Evolutionary conservation across 805 yeast genomes (phyloP), one percentile per base, ranked within the genome.

Genomic region (Starmerella vaccinii): DNA sequence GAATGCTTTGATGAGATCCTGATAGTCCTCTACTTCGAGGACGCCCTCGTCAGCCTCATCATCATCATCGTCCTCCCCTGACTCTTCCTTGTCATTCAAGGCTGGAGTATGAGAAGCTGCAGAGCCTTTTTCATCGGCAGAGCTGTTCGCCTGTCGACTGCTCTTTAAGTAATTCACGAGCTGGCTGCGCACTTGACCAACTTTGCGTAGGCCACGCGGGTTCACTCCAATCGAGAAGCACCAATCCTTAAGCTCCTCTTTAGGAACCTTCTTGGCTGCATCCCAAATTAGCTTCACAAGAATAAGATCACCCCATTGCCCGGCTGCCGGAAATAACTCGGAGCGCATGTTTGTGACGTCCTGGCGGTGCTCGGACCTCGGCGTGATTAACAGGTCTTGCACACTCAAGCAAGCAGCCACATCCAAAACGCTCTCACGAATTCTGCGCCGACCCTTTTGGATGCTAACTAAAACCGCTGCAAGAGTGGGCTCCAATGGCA

Each of bases 351-450:
- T 86, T 66, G 85, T 86, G 19, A 90, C 77, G 52, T 84, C 95
- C 59, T 92, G 96, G 54, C 97, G 72, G 48, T 73, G 69, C 49
- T 88, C 95, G 1, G 83, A 80, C 45, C 80, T 74, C 1, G 96
- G 95, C 55, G 84, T 86, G 59, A 85, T 62, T 23, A 92, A 66
- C 60, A 92, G 71, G 62, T 90, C 92, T 58, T 90, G 97, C 5
- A 92, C 96, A 15, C 95, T 86, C 22, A 92, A 72, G 67, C 97
- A 90, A 0, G 97, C 80, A 2, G 85, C 94, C 48, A 92, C 86
- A 63, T 90, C 97, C 24, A 90, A 73, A 1, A 85, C 95, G 1
- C 82, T 77, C 1, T 68, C 68, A 5, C 87, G 66, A 43, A 83
- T 79, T 16, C 47, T 57, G 8, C 32, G 18, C 8, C 46, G 46